A percentile compares a stretch with the other conserved stretches of the same genome.
These are phyloP conservation scores for Zymoseptoria brevis DNA, from an alignment of 2,329 filamentous ascomycete species.

Conservation along the genomic window DNA sequence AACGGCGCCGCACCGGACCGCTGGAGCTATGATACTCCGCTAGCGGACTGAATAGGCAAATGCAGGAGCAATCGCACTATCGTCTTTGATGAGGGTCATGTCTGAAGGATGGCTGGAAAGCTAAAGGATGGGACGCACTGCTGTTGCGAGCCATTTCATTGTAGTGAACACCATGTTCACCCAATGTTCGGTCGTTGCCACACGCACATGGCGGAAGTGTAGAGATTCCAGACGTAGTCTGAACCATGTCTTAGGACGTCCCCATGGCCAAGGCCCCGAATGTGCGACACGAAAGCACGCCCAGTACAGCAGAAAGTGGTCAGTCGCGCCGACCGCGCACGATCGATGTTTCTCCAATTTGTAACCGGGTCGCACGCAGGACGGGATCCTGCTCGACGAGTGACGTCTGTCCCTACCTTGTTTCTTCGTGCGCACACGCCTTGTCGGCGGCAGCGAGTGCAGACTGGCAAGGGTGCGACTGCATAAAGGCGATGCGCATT, in stretches of 20 bases:
- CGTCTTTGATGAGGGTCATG: no score
- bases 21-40: neutral
- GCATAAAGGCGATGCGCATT: neutral
- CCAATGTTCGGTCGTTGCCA: neutral
- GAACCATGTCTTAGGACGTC: neutral
- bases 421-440: neutral
- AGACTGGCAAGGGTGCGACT: neutral
- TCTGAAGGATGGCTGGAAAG: no score
- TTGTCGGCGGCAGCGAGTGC: neutral
- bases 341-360: neutral
- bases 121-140: no score
- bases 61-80: neutral
- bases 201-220: neutral
- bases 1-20: neutral
- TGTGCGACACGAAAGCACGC: neutral
- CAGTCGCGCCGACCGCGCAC: no score
- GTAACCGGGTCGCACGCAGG: neutral
- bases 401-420: neutral
- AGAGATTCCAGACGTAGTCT: no score
- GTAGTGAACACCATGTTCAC: neutral
- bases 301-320: neutral
- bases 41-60: neutral
- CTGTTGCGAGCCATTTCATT: no score
- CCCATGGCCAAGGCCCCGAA: neutral
- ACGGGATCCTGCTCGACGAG: neutral